phyloP scores from a whole-genome alignment of 2,329 filamentous ascomycete genomes.

The Phialocephala subalpina region DNA sequence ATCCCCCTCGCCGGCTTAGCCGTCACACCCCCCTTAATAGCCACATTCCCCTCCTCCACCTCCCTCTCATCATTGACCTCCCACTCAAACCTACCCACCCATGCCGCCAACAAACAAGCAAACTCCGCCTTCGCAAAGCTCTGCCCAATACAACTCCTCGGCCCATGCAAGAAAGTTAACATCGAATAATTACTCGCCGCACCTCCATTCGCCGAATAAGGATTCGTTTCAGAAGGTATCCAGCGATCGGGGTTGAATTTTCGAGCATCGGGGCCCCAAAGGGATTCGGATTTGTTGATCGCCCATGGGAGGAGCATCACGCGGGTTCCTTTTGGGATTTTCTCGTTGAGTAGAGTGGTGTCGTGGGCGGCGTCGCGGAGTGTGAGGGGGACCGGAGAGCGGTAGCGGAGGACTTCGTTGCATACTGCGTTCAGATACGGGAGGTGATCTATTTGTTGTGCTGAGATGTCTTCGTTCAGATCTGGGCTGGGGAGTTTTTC shows the following conservation, averaged over 20 bases:
- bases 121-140: conserved; percentile 86
- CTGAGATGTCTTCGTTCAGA: conserved; percentile 52
- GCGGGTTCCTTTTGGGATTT: conserved; percentile 74
- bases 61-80: conserved; percentile 63
- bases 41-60: conserved; percentile 70
- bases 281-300: conserved; percentile 70
- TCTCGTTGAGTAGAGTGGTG: conserved; percentile 70
- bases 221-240: conserved; percentile 55
- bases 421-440: conserved; percentile 84
- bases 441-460: conserved; percentile 72
- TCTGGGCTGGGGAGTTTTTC: conserved; percentile 61
- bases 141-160: conserved; percentile 84
- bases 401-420: conserved; percentile 78
- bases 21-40: conserved; percentile 76
- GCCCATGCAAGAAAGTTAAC: conserved; percentile 86
- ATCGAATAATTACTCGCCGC: conserved; percentile 79
- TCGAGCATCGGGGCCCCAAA: conserved; percentile 81
- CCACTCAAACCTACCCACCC: conserved; percentile 79
- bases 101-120: conserved; percentile 79
- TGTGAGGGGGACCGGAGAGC: conserved; percentile 75
- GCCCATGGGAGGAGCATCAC: conserved; percentile 71
- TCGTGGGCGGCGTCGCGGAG: conserved; percentile 70
- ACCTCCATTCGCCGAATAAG: conserved; percentile 65
- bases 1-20: conserved; percentile 77
- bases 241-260: conserved; percentile 84